Evolutionary conservation across 2,329 filamentous ascomycete species (phyloP).

Genomic region (Trichoderma hamatum): DNA sequence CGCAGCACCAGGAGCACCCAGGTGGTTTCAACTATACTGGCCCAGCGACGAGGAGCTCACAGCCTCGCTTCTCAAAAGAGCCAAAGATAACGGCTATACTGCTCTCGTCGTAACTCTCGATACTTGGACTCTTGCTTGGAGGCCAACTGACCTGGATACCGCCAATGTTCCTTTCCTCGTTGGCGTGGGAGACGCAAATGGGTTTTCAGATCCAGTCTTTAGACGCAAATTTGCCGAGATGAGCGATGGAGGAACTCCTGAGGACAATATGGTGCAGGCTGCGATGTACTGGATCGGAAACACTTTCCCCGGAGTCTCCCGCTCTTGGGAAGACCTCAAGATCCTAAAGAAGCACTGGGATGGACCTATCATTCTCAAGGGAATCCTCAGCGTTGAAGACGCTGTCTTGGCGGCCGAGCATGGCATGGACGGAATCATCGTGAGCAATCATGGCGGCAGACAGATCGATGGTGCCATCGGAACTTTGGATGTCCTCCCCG

Average conservation of each 20-base stretch:
- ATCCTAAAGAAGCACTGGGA: slow-evolving; percentile 63
- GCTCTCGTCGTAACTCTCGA: slow-evolving; percentile 74
- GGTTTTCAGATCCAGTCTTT: slow-evolving; percentile 70
- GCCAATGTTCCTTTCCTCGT: slow-evolving; percentile 63
- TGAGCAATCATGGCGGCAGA: slow-evolving; percentile 49
- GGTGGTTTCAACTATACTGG: slow-evolving; percentile 80
- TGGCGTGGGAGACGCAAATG: slow-evolving; percentile 61
- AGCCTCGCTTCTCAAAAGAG: slow-evolving; percentile 62
- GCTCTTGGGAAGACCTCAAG: slow-evolving; percentile 65
- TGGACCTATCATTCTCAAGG: slow-evolving; percentile 52
- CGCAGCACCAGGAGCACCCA: slow-evolving; percentile 58
- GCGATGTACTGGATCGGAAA: slow-evolving; percentile 55
- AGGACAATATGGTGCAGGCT: slow-evolving; percentile 54
- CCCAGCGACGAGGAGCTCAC: slow-evolving; percentile 68
- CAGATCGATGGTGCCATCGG: slow-evolving; percentile 46
- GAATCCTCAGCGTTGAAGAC: slow-evolving; percentile 46
- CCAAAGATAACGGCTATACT: slow-evolving; percentile 62
- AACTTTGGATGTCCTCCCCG: slow-evolving; percentile 58
- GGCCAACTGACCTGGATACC: slow-evolving; percentile 67
- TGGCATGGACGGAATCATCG: slow-evolving; percentile 45
- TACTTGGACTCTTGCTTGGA: slow-evolving; percentile 70
- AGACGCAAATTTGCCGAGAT: slow-evolving; percentile 37
- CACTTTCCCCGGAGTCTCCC: slow-evolving; percentile 51
- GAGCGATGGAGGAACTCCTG: slow-evolving; percentile 48
- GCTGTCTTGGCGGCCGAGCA: slow-evolving; percentile 43